Percentiles rank a stretch among this genome's conserved stretches.
These are phyloP conservation scores for Cystobasidiaceae sp. DNA, from an alignment of 1,284 basidiomycete genomes.

Conservation along the genomic window DNA sequence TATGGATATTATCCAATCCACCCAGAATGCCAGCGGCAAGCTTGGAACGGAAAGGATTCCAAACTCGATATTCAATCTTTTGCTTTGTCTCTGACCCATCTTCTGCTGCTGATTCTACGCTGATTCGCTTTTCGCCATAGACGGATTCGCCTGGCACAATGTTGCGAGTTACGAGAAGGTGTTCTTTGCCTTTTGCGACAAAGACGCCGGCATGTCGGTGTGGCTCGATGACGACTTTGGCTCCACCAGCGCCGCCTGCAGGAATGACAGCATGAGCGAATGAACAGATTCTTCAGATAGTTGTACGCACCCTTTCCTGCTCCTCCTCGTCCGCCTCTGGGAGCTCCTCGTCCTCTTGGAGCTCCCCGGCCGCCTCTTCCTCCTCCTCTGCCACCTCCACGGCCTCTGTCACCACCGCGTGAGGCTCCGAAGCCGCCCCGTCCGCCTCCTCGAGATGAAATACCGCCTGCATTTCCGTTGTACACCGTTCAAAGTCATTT, in stretches of 20 bases:
- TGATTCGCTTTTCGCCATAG: conserved; percentile 82
- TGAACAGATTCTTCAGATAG: no score
- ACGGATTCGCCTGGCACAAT: conserved; percentile 95
- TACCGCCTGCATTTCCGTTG: no score
- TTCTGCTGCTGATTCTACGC: conserved; percentile 64
- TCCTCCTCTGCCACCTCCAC: conserved; percentile 26
- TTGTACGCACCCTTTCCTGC: conserved; percentile 30
- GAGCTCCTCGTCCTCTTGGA: conserved; percentile 33
- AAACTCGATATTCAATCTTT: conserved; percentile 96
- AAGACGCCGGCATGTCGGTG: conserved; percentile 86
- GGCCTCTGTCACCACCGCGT: conserved; percentile 20
- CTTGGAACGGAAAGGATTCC: conserved; percentile 99
- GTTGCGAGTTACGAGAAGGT: conserved; percentile 95
- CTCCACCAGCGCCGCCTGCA: conserved; percentile 75
- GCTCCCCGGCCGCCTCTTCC: conserved; percentile 4
- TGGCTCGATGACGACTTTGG: conserved; percentile 76
- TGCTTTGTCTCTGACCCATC: conserved; percentile 53
- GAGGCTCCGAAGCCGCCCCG: conserved; percentile 24
- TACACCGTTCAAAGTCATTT: no score
- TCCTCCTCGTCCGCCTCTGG: conserved; percentile 39
- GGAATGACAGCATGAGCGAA: no score
- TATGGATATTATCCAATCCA: conserved; percentile 90
- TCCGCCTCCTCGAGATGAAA: conserved; percentile 1
- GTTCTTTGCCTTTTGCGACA: conserved; percentile 65
- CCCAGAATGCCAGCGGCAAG: conserved; percentile 94